Conservation (phyloP, 805 yeast species). For the Jamesozyma jinghongensis region DNA sequence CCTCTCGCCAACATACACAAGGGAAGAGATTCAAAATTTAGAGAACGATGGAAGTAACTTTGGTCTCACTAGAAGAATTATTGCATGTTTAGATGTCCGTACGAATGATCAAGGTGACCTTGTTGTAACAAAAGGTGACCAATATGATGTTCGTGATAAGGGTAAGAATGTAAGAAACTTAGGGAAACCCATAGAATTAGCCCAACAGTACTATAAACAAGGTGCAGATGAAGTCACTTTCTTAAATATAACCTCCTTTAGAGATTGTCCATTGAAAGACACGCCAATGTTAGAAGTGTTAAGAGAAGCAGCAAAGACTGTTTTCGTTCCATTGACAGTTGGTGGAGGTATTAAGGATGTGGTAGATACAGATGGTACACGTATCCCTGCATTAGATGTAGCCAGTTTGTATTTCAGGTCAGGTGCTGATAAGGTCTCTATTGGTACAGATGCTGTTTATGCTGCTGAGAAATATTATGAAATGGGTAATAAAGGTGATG, state of each 20-base stretch:
- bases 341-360: slow-evolving; percentile 97
- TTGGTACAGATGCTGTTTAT: slow-evolving; percentile 93
- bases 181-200: slow-evolving; percentile 94
- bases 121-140: slow-evolving; percentile 98
- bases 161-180: slow-evolving; percentile 69
- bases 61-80: slow-evolving; percentile 82
- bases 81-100: slow-evolving; percentile 96
- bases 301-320: slow-evolving; percentile 71
- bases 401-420: slow-evolving; percentile 88
- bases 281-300: slow-evolving; percentile 94
- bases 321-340: slow-evolving; percentile 94
- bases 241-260: slow-evolving; percentile 87
- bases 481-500: slow-evolving; percentile 49
- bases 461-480: slow-evolving; percentile 80
- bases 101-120: slow-evolving; percentile 89
- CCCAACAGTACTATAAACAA: slow-evolving; percentile 79
- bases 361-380: slow-evolving; percentile 73
- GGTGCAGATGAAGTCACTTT: slow-evolving; percentile 98
- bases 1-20: slow-evolving; percentile 17
- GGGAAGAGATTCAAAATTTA: slow-evolving; percentile 12
- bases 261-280: slow-evolving; percentile 87
- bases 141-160: slow-evolving; percentile 90
- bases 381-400: slow-evolving; percentile 77
- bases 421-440: slow-evolving; percentile 97
- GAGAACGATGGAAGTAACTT: slow-evolving; percentile 35